A percentile compares a stretch with the other conserved stretches of the same genome.
These are phyloP conservation scores for Candida schatavii DNA, from an alignment of 805 yeast genomes.

Conservation along the genomic window DNA sequence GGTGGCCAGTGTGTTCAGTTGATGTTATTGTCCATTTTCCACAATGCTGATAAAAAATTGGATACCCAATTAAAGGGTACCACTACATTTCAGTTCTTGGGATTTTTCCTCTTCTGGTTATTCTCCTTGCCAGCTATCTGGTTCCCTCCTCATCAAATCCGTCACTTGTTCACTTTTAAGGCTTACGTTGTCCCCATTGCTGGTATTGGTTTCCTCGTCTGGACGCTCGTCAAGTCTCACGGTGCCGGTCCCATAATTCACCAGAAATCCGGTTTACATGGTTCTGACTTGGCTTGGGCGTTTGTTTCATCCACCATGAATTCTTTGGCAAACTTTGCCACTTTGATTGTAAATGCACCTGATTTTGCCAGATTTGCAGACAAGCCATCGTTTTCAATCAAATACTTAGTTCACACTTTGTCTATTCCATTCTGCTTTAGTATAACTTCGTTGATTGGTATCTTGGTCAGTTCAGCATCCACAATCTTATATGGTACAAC, in stretches of 20 bases:
- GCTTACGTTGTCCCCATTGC: constrained; percentile 79
- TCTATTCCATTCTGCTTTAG: constrained; percentile 78
- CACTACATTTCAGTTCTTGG: constrained; percentile 68
- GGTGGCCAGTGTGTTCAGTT: constrained; percentile 80
- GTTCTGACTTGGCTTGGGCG: constrained; percentile 76
- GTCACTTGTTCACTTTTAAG: constrained; percentile 82
- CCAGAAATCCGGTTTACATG: constrained; percentile 49
- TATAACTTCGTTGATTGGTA: constrained; percentile 79
- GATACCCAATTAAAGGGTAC: constrained; percentile 65
- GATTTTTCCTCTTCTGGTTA: constrained; percentile 81
- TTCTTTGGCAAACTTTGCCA: constrained; percentile 81
- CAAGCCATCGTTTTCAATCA: constrained; percentile 36
- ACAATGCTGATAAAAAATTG: constrained; percentile 48
- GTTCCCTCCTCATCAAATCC: constrained; percentile 76
- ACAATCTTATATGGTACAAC: constrained; percentile 62
- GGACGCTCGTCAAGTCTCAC: constrained; percentile 79
- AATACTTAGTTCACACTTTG: constrained; percentile 45
- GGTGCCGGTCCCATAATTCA: constrained; percentile 75
- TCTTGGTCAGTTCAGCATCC: constrained; percentile 79
- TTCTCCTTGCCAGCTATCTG: constrained; percentile 76
- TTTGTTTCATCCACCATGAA: constrained; percentile 77
- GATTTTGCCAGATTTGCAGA: constrained; percentile 84
- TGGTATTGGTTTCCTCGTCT: constrained; percentile 75
- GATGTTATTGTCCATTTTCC: constrained; percentile 72
- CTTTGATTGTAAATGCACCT: constrained; percentile 85